phyloP scores from a whole-genome alignment of 495 filamentous ascomycete genomes.

The Hypoxylon crocopeplum region DNA sequence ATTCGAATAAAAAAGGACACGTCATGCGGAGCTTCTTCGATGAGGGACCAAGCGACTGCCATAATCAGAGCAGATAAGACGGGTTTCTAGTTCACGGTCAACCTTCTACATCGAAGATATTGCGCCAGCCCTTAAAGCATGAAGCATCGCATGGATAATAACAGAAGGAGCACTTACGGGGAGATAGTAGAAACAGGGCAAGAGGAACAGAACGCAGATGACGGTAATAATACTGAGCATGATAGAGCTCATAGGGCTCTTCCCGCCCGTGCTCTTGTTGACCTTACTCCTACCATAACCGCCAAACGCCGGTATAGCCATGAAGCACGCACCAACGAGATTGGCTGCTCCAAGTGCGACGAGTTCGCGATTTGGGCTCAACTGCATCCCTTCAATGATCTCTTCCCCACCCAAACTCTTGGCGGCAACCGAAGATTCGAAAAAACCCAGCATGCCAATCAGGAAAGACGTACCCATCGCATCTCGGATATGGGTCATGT shows the following conservation, averaged over 20 bases:
- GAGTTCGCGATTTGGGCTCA: constrained; percentile 93
- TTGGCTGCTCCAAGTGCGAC: constrained; percentile 93
- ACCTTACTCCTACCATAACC: constrained; percentile 97
- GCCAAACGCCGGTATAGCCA: constrained; percentile 90
- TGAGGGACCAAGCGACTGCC: constrained; percentile 90
- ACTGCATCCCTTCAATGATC: constrained; percentile 73
- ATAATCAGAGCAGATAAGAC: constrained; percentile 94
- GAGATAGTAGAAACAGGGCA: constrained; percentile 94
- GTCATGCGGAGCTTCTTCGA: constrained; percentile 95
- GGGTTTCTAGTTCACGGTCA: constrained; percentile 72
- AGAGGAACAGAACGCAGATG: constrained; percentile 75
- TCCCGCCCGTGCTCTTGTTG: constrained; percentile 88
- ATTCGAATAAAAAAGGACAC: constrained; percentile 87
- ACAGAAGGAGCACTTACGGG: constrained; percentile 65
- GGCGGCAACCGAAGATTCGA: constrained; percentile 97
- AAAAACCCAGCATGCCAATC: constrained; percentile 95
- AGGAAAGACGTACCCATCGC: constrained; percentile 91
- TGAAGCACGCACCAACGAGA: constrained; percentile 87
- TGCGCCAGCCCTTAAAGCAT: not conserved
- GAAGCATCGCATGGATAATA: no score
- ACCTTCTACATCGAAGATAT: no score
- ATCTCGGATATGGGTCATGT: constrained; percentile 83
- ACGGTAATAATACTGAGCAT: constrained; percentile 84
- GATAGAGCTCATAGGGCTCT: constrained; percentile 89
- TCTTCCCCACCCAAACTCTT: constrained; percentile 78